Percentiles rank a stretch among this genome's conserved stretches.
These are phyloP conservation scores for Tulasnella calospora DNA, from an alignment of 768 basidiomycete genomes.

Conservation along the genomic window DNA sequence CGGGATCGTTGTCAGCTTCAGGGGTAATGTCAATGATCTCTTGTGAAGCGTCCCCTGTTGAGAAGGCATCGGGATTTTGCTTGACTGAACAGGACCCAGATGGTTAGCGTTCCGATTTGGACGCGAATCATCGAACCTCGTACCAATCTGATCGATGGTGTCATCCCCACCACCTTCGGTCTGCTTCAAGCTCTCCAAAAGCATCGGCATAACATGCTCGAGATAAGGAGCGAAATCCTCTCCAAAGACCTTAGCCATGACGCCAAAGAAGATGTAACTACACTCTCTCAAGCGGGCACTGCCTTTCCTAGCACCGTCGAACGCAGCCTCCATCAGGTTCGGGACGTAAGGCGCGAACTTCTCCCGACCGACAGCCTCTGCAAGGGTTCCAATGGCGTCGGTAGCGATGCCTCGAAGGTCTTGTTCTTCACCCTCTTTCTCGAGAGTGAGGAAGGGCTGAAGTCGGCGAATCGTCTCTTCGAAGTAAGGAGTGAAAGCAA, in stretches of 20 bases:
- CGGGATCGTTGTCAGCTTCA: conserved; percentile 59
- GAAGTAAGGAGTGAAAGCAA: conserved; percentile 90
- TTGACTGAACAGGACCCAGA: background rate
- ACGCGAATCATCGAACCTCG: background rate
- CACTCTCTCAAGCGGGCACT: conserved; percentile 87
- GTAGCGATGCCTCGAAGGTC: conserved; percentile 96
- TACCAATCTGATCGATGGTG: conserved; percentile 33
- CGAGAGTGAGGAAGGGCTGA: conserved; percentile 80
- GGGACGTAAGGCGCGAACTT: conserved; percentile 92
- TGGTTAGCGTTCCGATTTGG: background rate
- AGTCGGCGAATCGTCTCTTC: conserved; percentile 83
- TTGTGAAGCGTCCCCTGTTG: conserved; percentile 68
- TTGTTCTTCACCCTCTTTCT: conserved; percentile 82
- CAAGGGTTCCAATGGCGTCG: conserved; percentile 98
- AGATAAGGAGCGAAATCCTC: conserved; percentile 90
- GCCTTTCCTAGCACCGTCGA: conserved; percentile 81
- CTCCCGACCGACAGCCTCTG: conserved; percentile 93
- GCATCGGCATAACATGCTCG: conserved; percentile 75
- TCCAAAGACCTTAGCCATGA: conserved; percentile 95
- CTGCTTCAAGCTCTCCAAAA: conserved; percentile 78
- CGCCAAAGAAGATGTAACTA: conserved; percentile 96
- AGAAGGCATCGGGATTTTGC: conserved; percentile 39
- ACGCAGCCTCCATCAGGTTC: conserved; percentile 93
- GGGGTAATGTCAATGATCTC: conserved; percentile 40
- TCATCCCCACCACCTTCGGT: conserved; percentile 65